phyloP scores from a whole-genome alignment of 1,139 yeast species.

The Saccharomyces uvarum region DNA sequence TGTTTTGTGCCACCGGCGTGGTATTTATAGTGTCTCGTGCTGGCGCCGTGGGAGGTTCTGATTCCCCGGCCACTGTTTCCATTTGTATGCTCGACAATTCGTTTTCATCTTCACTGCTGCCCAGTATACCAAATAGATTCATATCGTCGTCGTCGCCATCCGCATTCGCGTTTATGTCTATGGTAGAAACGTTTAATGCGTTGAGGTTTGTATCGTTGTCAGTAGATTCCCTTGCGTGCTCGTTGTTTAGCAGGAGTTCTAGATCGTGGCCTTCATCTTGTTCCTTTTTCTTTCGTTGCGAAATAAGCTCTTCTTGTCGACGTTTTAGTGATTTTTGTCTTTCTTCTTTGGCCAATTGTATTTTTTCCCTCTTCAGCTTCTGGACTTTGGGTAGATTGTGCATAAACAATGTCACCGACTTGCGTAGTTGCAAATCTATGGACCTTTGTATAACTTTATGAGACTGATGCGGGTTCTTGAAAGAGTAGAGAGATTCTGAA shows the following conservation, averaged over 20 bases:
- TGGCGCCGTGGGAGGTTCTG: conserved; percentile 1
- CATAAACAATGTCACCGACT: conserved; percentile 2
- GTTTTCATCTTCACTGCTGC: conserved; percentile 22
- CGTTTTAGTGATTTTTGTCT: conserved; percentile 9
- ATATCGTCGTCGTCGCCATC: conserved; percentile 20
- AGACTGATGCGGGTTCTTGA: conserved; percentile 4
- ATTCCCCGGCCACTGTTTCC: not conserved
- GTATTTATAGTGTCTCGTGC: conserved; percentile 2
- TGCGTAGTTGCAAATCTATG: conserved; percentile 6
- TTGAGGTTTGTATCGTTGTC: not conserved
- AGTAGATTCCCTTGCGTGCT: not conserved
- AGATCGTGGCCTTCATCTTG: conserved; percentile 11
- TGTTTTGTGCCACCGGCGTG: not conserved
- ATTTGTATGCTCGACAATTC: conserved; percentile 1
- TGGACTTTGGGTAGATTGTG: conserved; percentile 7
- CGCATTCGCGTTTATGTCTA: conserved; percentile 14
- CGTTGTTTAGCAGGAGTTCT: conserved; percentile 1
- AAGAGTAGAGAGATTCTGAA: conserved; percentile 8
- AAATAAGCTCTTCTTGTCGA: not conserved
- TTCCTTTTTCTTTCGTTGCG: conserved; percentile 10
- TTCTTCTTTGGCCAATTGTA: conserved; percentile 13
- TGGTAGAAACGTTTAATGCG: conserved; percentile 9
- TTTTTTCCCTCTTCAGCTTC: conserved; percentile 8
- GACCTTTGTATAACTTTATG: conserved; percentile 7
- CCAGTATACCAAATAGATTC: conserved; percentile 21